Conservation (phyloP, 1,139 yeast genomes). For the Taphrina betulina region DNA sequence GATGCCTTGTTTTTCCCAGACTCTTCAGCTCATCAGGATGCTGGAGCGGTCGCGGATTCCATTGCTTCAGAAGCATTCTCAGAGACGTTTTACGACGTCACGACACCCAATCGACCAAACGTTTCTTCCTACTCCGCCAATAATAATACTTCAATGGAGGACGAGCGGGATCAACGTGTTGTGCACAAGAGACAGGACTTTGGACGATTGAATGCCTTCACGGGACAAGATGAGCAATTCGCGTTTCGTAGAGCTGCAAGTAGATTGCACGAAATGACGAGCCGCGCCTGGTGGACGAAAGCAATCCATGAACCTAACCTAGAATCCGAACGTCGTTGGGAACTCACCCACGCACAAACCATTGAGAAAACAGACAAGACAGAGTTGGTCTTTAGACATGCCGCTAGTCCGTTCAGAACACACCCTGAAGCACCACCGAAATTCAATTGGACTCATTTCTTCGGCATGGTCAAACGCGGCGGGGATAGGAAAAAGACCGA, state of each 20-base stretch:
- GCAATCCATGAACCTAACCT: slow-evolving; percentile 30
- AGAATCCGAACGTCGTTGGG: slow-evolving; percentile 23
- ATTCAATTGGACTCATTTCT: slow-evolving; percentile 55
- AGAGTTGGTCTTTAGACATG: slow-evolving; percentile 25
- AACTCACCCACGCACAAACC: not conserved
- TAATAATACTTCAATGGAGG: slow-evolving; percentile 40
- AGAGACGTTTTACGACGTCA: slow-evolving; percentile 59
- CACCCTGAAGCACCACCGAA: slow-evolving; percentile 48
- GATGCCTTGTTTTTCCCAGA: slow-evolving; percentile 73
- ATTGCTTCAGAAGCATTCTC: slow-evolving; percentile 48
- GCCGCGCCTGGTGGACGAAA: slow-evolving; percentile 53
- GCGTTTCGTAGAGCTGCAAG: slow-evolving; percentile 72
- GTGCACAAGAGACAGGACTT: slow-evolving; percentile 44
- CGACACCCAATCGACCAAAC: slow-evolving; percentile 69
- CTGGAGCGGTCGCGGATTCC: slow-evolving; percentile 11
- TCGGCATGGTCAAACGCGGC: slow-evolving; percentile 68
- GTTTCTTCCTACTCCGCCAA: slow-evolving; percentile 57
- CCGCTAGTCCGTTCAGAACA: slow-evolving; percentile 33
- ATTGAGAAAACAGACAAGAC: not conserved
- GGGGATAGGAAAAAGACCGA: slow-evolving; percentile 55
- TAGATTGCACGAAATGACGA: slow-evolving; percentile 65
- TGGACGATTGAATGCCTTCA: slow-evolving; percentile 57
- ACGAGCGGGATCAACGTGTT: slow-evolving; percentile 40
- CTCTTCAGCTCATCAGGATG: slow-evolving; percentile 43
- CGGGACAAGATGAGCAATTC: slow-evolving; percentile 76